Evolutionary conservation across 2,329 filamentous ascomycete species (phyloP).

Genomic region (Phialocephala sp.): DNA sequence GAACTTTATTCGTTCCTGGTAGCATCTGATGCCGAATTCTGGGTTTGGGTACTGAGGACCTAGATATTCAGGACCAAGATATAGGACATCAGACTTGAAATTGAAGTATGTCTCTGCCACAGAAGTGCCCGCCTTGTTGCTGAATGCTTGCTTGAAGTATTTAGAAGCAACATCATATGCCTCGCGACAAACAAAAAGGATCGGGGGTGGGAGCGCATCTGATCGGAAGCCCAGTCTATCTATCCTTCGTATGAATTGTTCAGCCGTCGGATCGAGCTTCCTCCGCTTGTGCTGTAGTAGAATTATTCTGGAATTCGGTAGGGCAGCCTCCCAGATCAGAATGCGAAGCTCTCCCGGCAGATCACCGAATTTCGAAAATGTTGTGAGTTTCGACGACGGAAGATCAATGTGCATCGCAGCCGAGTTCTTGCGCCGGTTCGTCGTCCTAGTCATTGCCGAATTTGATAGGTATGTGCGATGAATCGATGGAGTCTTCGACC

Average conservation of each 20-base stretch:
- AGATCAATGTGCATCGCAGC: not conserved
- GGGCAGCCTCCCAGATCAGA: not conserved
- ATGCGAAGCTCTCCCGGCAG: not conserved
- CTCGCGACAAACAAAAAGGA: not conserved
- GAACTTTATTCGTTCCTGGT: not conserved
- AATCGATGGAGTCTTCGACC: not conserved
- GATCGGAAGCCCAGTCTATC: conserved; percentile 5
- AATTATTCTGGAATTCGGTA: not conserved
- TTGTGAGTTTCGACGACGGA: not conserved
- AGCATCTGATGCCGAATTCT: not conserved
- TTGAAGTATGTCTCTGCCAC: not conserved
- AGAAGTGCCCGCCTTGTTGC: not conserved
- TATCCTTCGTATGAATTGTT: not conserved
- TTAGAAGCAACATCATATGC: not conserved
- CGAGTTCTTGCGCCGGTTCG: not conserved
- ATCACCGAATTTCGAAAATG: not conserved
- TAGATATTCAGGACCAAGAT: not conserved
- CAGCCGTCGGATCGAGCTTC: not conserved
- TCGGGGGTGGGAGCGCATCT: not conserved
- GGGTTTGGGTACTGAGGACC: not conserved
- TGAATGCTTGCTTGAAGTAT: not conserved
- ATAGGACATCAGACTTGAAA: not conserved
- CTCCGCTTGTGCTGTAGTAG: not conserved
- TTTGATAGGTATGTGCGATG: not conserved
- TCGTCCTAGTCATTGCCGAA: not conserved